Base-by-base conservation (phyloP, 176 grass and related monocot species). In the Lolium rigidum region DNA sequence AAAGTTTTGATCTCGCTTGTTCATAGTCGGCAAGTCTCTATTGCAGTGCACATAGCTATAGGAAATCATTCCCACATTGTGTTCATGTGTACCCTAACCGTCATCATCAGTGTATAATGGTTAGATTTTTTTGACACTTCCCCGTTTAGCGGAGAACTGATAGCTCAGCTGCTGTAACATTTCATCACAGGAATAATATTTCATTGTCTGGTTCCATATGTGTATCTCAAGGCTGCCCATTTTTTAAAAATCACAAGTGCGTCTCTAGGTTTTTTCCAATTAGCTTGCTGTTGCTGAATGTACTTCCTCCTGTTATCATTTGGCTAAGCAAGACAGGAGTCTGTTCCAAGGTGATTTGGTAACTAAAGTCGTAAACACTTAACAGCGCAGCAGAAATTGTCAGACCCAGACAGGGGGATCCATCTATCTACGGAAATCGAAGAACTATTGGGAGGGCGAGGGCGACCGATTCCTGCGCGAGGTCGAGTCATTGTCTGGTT, bases 21-120 rank as follows among this genome's bases (percentile, higher is more conserved):
- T 86, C 70, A 73, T 92, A 86, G 17, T 76, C 78, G 44, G 21
- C 51, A 35, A 35, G 5, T 16, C 22, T 74, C 61, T 47, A 51
- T 62, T 81, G 81, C 85, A 52, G 62, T 91, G 89, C 85, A 85
- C 85, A 91, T 91, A 91, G 89, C 4, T 88, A 88, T 91, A 91
- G 90, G 62, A 72, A 70, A 83, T 87, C 74, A 61, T 85, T 88
- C 69, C 84, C 72, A 86, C 79, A 86, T 1, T n/a, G 78, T 61
- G 61, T 69, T 69, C 59, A 46, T 43, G 7, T 70, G 13, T 81
- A 84, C 70, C 77, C 62, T 70, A 70, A 55, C 61, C 51, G 16
- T 70, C 80, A 13, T 7, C 41, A 7, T 7, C 41, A 70, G 44
- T 90, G 74, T 83, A 89, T 74, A 80, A 79, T 31, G 55, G 71